A percentile compares a stretch with the other conserved stretches of the same genome.
phyloP scores from a whole-genome alignment of 2,329 filamentous ascomycete species.

The Aspergillus sp. region DNA sequence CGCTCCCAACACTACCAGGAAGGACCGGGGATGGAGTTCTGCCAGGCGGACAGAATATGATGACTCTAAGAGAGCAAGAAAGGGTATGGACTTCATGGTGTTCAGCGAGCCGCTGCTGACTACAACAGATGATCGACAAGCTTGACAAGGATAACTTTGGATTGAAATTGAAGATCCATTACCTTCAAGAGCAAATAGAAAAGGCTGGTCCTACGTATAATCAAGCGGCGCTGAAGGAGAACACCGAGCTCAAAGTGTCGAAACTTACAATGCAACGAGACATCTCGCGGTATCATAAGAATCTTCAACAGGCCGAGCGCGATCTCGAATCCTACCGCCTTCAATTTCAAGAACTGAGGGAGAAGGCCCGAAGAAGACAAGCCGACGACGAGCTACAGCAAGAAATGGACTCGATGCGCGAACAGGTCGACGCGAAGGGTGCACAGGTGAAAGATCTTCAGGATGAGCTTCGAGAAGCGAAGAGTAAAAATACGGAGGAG shows the following conservation, averaged over 20 bases:
- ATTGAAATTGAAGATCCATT: slow-evolving; percentile 93
- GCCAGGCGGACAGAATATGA: slow-evolving; percentile 70
- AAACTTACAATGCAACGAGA: slow-evolving; percentile 84
- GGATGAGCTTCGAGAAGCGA: slow-evolving; percentile 50
- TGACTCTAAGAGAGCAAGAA: slow-evolving; percentile 90
- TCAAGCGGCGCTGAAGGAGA: slow-evolving; percentile 80
- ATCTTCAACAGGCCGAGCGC: slow-evolving; percentile 68
- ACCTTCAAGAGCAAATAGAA: slow-evolving; percentile 79
- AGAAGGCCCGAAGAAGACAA: slow-evolving; percentile 68
- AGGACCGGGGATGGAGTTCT: slow-evolving; percentile 58
- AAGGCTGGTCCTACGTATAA: slow-evolving; percentile 86
- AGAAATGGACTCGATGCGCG: slow-evolving; percentile 45
- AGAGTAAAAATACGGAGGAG: slow-evolving; percentile 47
- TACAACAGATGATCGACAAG: slow-evolving; percentile 62
- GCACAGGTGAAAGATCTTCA: slow-evolving; percentile 29
- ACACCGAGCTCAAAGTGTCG: slow-evolving; percentile 90
- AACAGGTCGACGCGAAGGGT: slow-evolving; percentile 43
- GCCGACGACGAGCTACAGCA: slow-evolving; percentile 60
- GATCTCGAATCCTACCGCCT: slow-evolving; percentile 76
- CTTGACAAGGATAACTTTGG: slow-evolving; percentile 99
- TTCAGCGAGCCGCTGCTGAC: too few relatives aligned
- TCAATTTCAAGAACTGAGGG: slow-evolving; percentile 73
- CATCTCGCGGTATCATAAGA: slow-evolving; percentile 76
- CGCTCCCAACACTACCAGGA: slow-evolving; percentile 60
- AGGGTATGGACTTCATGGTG: too few relatives aligned